A percentile compares a stretch with the other conserved stretches of the same genome.
Evolutionary conservation across 441 rosid species (phyloP).

Genomic region (Pelargonium cotyledonis): DNA sequence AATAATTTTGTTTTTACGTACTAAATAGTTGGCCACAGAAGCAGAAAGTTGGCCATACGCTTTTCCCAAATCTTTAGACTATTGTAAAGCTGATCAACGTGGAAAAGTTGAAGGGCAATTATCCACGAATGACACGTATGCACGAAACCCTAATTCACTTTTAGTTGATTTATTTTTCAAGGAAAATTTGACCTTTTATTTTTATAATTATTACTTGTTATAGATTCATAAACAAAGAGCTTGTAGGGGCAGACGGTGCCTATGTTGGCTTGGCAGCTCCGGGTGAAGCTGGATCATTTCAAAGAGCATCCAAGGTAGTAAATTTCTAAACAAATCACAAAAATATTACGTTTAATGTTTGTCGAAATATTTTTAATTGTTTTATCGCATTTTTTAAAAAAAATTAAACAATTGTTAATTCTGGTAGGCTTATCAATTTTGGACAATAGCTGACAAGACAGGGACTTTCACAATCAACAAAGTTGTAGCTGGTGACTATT

Average conservation of each 20-base stretch:
- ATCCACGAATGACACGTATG: background rate
- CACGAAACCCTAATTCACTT: too few relatives aligned
- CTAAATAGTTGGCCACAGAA: background rate
- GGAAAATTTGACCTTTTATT: background rate
- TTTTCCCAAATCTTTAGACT: background rate
- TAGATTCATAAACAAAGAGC: background rate
- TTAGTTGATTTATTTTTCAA: too few relatives aligned
- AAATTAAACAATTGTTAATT: too few relatives aligned
- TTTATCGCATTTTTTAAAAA: too few relatives aligned
- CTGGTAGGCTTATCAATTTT: slow-evolving; percentile 58
- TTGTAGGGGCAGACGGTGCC: slow-evolving; percentile 19
- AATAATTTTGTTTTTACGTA: too few relatives aligned
- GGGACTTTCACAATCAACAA: slow-evolving; percentile 43
- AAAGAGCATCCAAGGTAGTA: slow-evolving; percentile 61
- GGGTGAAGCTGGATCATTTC: slow-evolving; percentile 66
- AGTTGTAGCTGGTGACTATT: slow-evolving; percentile 34
- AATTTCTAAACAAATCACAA: too few relatives aligned
- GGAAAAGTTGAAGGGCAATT: background rate
- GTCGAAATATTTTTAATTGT: too few relatives aligned
- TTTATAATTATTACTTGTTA: background rate
- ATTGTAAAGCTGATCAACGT: background rate
- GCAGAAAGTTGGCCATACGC: background rate
- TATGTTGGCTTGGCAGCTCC: slow-evolving; percentile 64
- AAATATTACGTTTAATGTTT: too few relatives aligned
- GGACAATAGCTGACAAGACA: slow-evolving; percentile 43